These are phyloP conservation scores for Cyathus striatus DNA, from an alignment of 768 basidiomycete genomes.

Conservation along the genomic window DNA sequence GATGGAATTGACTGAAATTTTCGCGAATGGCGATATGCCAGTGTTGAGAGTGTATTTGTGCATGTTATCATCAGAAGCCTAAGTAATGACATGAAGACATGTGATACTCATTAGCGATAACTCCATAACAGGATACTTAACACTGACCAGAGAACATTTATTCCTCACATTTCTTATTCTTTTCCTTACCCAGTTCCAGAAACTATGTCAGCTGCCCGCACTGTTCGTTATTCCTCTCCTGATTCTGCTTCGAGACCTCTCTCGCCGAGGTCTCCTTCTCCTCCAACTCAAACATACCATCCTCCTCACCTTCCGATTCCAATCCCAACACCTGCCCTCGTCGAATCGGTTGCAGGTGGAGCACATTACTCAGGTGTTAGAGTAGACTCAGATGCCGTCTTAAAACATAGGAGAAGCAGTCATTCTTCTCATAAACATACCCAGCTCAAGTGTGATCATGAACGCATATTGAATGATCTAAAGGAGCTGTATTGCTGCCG, in stretches of 20 bases:
- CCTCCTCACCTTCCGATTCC: conserved; percentile 31
- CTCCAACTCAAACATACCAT: conserved; percentile 39
- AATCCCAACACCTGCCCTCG: conserved; percentile 44
- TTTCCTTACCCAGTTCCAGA: background rate
- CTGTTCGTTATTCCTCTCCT: conserved; percentile 14
- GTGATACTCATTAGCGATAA: too few species aligned
- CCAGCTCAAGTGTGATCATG: conserved; percentile 35
- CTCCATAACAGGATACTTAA: too few species aligned
- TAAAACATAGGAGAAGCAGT: conserved; percentile 33
- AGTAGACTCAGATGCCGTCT: conserved; percentile 26
- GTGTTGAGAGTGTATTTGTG: too few species aligned
- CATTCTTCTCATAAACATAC: conserved; percentile 26
- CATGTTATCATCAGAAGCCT: too few species aligned
- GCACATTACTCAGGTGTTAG: conserved; percentile 58
- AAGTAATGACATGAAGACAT: too few species aligned
- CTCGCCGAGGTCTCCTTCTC: conserved; percentile 31
- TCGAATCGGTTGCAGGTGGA: conserved; percentile 55
- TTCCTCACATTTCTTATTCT: too few species aligned
- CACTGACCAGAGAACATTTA: too few species aligned
- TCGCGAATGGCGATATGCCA: too few species aligned
- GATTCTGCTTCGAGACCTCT: conserved; percentile 7
- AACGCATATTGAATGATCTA: conserved; percentile 50
- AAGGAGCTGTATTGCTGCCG: conserved; percentile 51
- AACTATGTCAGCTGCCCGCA: conserved; percentile 8
- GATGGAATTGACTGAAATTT: too few species aligned